Conservation (phyloP, 208 protist genomes). For the Leishmania arabica region DNA sequence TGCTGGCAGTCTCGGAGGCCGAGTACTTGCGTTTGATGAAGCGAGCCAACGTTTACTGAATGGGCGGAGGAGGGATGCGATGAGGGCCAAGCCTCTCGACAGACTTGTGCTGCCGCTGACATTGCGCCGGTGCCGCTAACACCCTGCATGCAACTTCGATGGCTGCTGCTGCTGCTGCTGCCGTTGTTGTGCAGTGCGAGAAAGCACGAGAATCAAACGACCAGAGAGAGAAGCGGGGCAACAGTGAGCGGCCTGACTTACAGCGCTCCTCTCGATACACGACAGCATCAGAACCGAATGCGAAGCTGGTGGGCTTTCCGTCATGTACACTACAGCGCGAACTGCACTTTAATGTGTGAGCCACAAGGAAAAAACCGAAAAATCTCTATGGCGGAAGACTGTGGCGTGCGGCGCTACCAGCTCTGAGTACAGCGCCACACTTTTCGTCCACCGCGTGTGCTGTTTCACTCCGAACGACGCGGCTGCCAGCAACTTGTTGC, state of each 20-base stretch:
- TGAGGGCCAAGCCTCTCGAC: neutral
- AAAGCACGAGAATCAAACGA: too few species aligned
- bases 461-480: neutral
- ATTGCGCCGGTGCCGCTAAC: neutral
- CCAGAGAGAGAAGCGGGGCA: neutral
- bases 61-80: neutral
- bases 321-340: constrained; percentile 11
- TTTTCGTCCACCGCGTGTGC: neutral
- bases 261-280: neutral
- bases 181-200: neutral
- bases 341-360: neutral
- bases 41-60: constrained; percentile 88
- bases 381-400: neutral
- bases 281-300: neutral
- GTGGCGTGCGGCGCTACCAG: too few species aligned
- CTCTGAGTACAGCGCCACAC: neutral
- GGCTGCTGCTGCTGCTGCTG: neutral
- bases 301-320: neutral
- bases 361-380: neutral
- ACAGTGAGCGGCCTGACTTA: neutral
- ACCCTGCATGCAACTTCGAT: neutral
- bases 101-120: neutral
- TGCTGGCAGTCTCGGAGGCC: constrained; percentile 85
- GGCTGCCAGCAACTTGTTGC: neutral
- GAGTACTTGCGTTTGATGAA: constrained; percentile 98